These are phyloP conservation scores for Pseudogymnoascus sp. DNA, from an alignment of 2,329 filamentous ascomycete species.

Conservation along the genomic window DNA sequence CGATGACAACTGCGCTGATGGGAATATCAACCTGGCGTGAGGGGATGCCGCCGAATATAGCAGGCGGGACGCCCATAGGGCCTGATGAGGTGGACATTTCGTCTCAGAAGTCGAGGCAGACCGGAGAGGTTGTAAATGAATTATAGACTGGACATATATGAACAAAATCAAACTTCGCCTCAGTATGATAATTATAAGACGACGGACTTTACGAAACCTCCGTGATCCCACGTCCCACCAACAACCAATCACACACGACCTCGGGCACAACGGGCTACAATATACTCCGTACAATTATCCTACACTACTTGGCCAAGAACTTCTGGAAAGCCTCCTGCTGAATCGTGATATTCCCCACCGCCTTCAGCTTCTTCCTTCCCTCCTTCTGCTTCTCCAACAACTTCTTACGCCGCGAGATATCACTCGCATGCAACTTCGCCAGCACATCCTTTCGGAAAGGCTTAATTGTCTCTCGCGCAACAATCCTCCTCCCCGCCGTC, in stretches of 20 bases:
- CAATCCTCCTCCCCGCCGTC: conserved; percentile 69
- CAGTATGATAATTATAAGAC: background rate
- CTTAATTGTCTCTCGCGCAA: conserved; percentile 91
- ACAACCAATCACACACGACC: background rate
- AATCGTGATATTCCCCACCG: conserved; percentile 88
- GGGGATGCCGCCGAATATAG: background rate
- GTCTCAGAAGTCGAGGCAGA: too few relatives aligned
- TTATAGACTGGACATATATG: too few relatives aligned
- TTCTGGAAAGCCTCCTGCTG: conserved; percentile 93
- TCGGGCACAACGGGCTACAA: background rate
- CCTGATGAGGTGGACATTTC: background rate
- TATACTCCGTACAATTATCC: too few relatives aligned
- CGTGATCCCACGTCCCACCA: background rate
- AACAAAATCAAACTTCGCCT: too few relatives aligned
- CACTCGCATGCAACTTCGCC: conserved; percentile 85
- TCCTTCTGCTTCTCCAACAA: conserved; percentile 95
- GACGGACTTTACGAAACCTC: background rate
- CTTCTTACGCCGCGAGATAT: conserved; percentile 75
- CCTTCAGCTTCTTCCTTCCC: conserved; percentile 76
- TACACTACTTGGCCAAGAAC: conserved; percentile 68
- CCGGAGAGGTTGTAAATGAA: background rate
- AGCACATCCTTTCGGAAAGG: conserved; percentile 94
- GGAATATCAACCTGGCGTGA: background rate
- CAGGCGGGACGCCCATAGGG: background rate
- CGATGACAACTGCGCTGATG: background rate